Evolutionary conservation across 2,329 filamentous ascomycete species (phyloP), one percentile per base, ranked within the genome.

Genomic region (Apiospora pterosperma): DNA sequence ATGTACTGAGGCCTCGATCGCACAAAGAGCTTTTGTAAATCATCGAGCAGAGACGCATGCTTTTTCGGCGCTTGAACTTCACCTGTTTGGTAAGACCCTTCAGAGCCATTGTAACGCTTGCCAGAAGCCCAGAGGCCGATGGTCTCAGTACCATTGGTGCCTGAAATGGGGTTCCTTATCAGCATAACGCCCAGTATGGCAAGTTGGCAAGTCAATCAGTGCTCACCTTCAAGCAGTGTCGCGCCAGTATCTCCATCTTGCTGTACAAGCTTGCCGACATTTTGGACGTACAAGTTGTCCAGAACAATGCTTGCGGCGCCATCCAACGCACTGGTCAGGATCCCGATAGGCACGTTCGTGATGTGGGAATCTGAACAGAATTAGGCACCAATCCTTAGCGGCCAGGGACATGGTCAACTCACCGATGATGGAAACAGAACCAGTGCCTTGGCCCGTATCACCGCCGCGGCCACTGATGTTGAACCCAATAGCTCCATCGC

Each of bases 371-470:
- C 88, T 34, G 19, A 6, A 21, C 3, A 1, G 11, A 4, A 5
- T 55, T 28, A 55, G 48, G 0, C 14, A 4, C 6, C 25, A 0
- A 34, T 11, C 8, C 12, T 19, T 10, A n/a, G n/a, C n/a, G n/a
- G n/a, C 7, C 16, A 34, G 28, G 5, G 19, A 31, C 4, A 6
- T 11, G 8, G 14, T 5, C 5, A 8, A 55, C 28, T 21, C 21
- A 34, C 48, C 48, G n/a, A 89, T 73, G 16, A 89, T 70, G 3
- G 81, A 84, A 5, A 88, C 78, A 0, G 84, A 87, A 19, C 85
- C 87, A 8, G 85, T 82, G 8, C 76, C 67, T 19, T 70, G 67
- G 11, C 65, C 66, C 1, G 19, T 62, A 19, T 77, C 79, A 2
- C 79, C 80, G 31, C 75, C 75, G 4, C 75, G 74, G 69, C 88